Evolutionary conservation across 768 basidiomycete species (phyloP).

Genomic region (Macrolepiota fuliginosa): DNA sequence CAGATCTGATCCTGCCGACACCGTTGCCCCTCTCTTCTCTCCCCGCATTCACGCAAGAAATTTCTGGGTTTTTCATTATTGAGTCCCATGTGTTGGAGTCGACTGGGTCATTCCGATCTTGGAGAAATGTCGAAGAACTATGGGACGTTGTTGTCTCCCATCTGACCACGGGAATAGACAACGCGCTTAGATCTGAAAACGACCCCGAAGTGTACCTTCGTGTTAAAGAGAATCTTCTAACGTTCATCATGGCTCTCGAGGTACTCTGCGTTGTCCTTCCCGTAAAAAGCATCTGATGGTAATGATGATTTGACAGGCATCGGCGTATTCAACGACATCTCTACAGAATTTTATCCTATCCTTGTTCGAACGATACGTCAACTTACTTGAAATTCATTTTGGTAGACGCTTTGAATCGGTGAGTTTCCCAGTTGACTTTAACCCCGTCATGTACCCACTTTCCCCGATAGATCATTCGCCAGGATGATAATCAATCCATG

Average conservation of each 20-base stretch:
- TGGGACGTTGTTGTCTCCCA: conserved; percentile 86
- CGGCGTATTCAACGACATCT: conserved; percentile 80
- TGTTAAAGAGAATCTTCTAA: conserved; percentile 80
- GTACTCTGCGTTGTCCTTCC: conserved; percentile 34
- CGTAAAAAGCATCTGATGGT: conserved; percentile 1
- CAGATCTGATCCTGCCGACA: conserved; percentile 85
- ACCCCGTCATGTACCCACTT: background rate
- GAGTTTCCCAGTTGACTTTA: conserved; percentile 17
- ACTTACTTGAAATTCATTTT: conserved; percentile 78
- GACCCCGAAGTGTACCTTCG: conserved; percentile 80
- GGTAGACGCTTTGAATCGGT: conserved; percentile 80
- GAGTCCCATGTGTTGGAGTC: conserved; percentile 91
- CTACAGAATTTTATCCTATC: conserved; percentile 83
- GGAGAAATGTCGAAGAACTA: conserved; percentile 88
- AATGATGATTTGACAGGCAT: conserved; percentile 50
- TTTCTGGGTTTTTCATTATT: conserved; percentile 97
- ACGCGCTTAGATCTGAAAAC: conserved; percentile 67
- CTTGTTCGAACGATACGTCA: conserved; percentile 87
- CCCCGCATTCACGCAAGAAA: conserved; percentile 81
- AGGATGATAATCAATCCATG: conserved; percentile 93
- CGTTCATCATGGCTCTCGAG: conserved; percentile 91
- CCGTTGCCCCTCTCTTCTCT: conserved; percentile 68
- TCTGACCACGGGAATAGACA: conserved; percentile 70
- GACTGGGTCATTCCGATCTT: conserved; percentile 85
- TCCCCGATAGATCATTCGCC: conserved; percentile 64